phyloP scores from a whole-genome alignment of 2,329 filamentous ascomycete species.

The Orbilia blumenaviensis region DNA sequence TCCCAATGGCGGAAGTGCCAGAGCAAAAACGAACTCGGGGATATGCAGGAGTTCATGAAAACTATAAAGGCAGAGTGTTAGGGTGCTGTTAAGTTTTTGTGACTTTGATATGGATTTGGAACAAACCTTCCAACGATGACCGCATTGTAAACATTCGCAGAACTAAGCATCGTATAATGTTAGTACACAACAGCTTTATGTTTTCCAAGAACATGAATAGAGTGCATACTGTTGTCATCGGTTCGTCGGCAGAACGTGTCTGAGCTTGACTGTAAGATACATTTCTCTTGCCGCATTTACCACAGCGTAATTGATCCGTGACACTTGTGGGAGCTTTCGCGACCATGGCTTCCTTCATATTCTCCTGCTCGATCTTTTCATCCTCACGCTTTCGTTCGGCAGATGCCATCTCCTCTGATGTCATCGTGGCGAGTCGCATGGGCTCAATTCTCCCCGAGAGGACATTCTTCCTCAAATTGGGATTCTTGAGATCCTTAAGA shows the following conservation, averaged over 20 bases:
- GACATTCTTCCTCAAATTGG: constrained; percentile 77
- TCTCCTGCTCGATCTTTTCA: constrained; percentile 81
- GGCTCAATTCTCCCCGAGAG: constrained; percentile 77
- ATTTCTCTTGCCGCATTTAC: constrained; percentile 90
- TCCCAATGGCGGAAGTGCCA: neutral
- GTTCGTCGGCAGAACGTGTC: constrained; percentile 93
- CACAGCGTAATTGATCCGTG: constrained; percentile 84
- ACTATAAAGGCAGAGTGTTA: neutral
- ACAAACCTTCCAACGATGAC: constrained; percentile 76
- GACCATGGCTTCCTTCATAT: constrained; percentile 97
- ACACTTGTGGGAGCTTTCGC: constrained; percentile 91
- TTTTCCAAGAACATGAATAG: neutral
- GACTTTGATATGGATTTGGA: neutral
- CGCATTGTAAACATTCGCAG: constrained; percentile 75
- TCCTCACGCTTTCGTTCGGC: constrained; percentile 81
- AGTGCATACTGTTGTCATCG: constrained; percentile 72
- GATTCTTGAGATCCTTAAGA: constrained; percentile 90
- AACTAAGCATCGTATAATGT: constrained; percentile 61
- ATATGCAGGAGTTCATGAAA: neutral
- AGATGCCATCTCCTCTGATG: constrained; percentile 88
- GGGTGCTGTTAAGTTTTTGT: neutral
- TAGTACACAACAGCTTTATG: neutral
- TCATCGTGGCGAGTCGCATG: constrained; percentile 83
- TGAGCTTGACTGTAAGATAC: constrained; percentile 97
- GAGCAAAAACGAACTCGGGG: neutral